Percentiles rank a stretch among this genome's conserved stretches.
These are phyloP conservation scores for Colletotrichum shisoi DNA, from an alignment of 2,329 filamentous ascomycete species.

Conservation along the genomic window DNA sequence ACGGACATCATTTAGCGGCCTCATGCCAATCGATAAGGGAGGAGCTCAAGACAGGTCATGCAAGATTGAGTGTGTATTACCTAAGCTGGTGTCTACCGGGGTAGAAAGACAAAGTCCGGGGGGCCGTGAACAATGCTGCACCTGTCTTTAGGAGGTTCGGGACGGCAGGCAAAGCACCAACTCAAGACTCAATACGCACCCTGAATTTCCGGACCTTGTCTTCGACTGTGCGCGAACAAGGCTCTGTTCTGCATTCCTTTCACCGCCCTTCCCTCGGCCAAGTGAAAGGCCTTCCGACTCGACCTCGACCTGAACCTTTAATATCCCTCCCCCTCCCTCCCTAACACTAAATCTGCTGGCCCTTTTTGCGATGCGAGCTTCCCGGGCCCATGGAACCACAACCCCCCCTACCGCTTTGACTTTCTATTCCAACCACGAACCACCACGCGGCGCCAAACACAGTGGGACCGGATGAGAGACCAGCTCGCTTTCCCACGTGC, in stretches of 20 bases:
- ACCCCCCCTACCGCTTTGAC: slow-evolving; percentile 33
- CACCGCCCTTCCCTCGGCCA: slow-evolving; percentile 27
- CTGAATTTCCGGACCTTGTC: slow-evolving; percentile 18
- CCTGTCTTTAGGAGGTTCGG: slow-evolving; percentile 18
- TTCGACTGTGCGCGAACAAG: slow-evolving; percentile 30
- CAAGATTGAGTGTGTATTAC: slow-evolving; percentile 34
- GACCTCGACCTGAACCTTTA: slow-evolving; percentile 18
- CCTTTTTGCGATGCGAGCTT: slow-evolving; percentile 30
- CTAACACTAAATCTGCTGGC: slow-evolving; percentile 1
- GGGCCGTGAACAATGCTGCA: slow-evolving; percentile 36
- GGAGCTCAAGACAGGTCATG: slow-evolving; percentile 32
- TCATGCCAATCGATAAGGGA: slow-evolving; percentile 32
- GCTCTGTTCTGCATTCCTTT: slow-evolving; percentile 22
- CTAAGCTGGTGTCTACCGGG: background rate
- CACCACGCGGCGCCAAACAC: slow-evolving; percentile 19
- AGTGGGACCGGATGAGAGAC: slow-evolving; percentile 32
- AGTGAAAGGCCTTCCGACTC: background rate
- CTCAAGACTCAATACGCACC: background rate
- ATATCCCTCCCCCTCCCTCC: slow-evolving; percentile 14
- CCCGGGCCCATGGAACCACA: slow-evolving; percentile 33
- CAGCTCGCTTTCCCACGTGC: slow-evolving; percentile 27
- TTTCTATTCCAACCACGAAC: slow-evolving; percentile 25
- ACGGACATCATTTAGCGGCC: slow-evolving; percentile 9
- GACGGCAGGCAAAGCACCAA: slow-evolving; percentile 11
- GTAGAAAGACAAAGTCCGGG: background rate